A percentile compares a stretch with the other conserved stretches of the same genome.
Conservation (phyloP, 331 rosid species). For the Cydonia oblonga region DNA sequence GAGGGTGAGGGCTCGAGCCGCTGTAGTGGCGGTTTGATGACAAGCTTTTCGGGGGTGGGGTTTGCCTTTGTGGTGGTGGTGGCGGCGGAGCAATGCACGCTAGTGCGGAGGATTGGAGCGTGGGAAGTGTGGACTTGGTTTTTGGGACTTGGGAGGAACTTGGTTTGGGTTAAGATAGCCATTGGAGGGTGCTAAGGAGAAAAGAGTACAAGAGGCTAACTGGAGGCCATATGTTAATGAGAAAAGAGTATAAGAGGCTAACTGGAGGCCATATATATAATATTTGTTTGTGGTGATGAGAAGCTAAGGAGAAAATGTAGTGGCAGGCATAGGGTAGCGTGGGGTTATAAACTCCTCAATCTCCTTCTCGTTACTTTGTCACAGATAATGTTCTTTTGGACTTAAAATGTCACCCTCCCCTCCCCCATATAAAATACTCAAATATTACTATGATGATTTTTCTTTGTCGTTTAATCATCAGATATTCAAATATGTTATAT, state of each 20-base stretch:
- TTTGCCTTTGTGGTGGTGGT: conserved; percentile 4
- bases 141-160: conserved; percentile 19
- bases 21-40: conserved; percentile 7
- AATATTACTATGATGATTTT: not conserved
- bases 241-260: conserved; percentile 2
- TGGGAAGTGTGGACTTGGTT: conserved; percentile 9
- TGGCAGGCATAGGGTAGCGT: conserved; percentile 35
- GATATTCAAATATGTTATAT: too few species aligned
- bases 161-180: conserved; percentile 52
- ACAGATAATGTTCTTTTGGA: not conserved
- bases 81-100: conserved; percentile 14
- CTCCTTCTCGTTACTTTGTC: not conserved
- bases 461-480: too few species aligned
- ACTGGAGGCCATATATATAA: too few species aligned
- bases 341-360: conserved; percentile 27
- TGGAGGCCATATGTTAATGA: conserved; percentile 2
- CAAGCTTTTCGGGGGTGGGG: conserved; percentile 8
- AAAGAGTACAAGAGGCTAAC: not conserved
- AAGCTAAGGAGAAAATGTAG: conserved; percentile 1
- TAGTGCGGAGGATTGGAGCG: not conserved
- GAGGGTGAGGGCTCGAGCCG: not conserved
- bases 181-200: conserved; percentile 22
- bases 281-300: conserved; percentile 16
- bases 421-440: not conserved
- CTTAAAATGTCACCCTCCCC: not conserved